phyloP scores from a whole-genome alignment of 2,329 filamentous ascomycete species.

The Cladosporium sp. region DNA sequence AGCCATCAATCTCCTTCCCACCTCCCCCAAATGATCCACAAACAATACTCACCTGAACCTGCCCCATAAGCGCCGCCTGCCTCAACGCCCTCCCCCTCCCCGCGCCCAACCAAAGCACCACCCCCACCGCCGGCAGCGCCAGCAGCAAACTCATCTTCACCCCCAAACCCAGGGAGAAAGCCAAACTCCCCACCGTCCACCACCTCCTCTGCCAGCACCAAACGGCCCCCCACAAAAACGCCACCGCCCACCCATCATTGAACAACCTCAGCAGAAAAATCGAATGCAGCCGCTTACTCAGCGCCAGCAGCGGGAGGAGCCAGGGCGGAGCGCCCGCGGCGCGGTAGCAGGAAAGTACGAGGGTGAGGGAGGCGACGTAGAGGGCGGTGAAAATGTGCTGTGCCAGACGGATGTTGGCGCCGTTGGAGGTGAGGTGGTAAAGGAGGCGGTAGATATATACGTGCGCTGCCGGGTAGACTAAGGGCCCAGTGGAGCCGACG shows the following conservation, averaged over 20 bases:
- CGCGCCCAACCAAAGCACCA: slow-evolving; percentile 69
- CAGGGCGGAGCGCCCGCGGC: slow-evolving; percentile 78
- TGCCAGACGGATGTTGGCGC: slow-evolving; percentile 71
- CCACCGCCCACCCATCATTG: slow-evolving; percentile 87
- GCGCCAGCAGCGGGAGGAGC: slow-evolving; percentile 75
- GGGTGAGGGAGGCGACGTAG: slow-evolving; percentile 69
- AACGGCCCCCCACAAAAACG: slow-evolving; percentile 81
- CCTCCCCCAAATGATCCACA: neutral
- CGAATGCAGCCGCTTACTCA: slow-evolving; percentile 91
- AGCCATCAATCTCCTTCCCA: neutral
- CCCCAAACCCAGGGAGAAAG: slow-evolving; percentile 77
- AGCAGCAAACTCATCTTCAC: slow-evolving; percentile 93
- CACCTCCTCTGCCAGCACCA: slow-evolving; percentile 68
- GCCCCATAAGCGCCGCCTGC: slow-evolving; percentile 66
- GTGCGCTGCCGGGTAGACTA: slow-evolving; percentile 93
- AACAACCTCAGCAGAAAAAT: slow-evolving; percentile 91
- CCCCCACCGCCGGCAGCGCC: slow-evolving; percentile 72
- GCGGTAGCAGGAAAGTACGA: slow-evolving; percentile 82
- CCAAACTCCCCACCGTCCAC: slow-evolving; percentile 69
- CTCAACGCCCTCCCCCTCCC: slow-evolving; percentile 63
- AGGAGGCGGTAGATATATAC: slow-evolving; percentile 84
- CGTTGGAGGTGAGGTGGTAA: slow-evolving; percentile 72
- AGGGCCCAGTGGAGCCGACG: slow-evolving; percentile 80
- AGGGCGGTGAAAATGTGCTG: slow-evolving; percentile 78
- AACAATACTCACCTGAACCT: slow-evolving; percentile 63